Evolutionary conservation across 108 stramenopile genomes (phyloP), one percentile per base, ranked within the genome.

Genomic region (Asterionellopsis glacialis): DNA sequence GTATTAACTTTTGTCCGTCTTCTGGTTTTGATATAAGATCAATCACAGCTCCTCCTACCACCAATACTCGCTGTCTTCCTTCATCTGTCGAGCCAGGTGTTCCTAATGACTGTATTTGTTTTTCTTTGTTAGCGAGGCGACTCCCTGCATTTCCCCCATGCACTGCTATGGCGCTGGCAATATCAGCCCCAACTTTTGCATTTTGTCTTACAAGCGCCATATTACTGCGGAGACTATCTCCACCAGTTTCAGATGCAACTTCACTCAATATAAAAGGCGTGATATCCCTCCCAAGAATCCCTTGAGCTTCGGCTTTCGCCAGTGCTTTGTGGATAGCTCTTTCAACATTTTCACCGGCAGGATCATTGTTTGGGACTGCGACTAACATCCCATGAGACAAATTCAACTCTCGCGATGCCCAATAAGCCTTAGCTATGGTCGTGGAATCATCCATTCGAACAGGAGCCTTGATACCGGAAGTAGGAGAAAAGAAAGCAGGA

Each of bases 401-500:
- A 0, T 75, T 69, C 50, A 97, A 75, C 9, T 75, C 62, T 28
- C 70, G 55, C 4, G 84, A 64, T 10, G 81, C 61, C 38, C 54
- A 57, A 49, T 84, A 83, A 16, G 85, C 76, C 25, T 50, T 53
- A 6, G 98, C 98, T 11, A 97, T 86, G 25, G 87, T 81, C 40
- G 60, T 66, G 13, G 93, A 74, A 62, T 54, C 61, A 56, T 92
- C 83, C 21, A 91, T 78, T 38, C 84, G 74, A 0, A 64, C 62
- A 18, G 94, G 94, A 16, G 82, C 52, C 39, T 54, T 61, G 0
- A 88, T 76, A 25, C 85, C 84, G 1, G 85, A 88, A 11, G 61
- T 23, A 0, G 90, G 90, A n/a, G 94, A 95, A 70, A 99, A 97
- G 63, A 99, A 99, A 9, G 97, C 96, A 12, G 98, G 97, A 66